Evolutionary conservation across 1,139 yeast genomes (phyloP).

Genomic region (Yamadazyma epiphylla): DNA sequence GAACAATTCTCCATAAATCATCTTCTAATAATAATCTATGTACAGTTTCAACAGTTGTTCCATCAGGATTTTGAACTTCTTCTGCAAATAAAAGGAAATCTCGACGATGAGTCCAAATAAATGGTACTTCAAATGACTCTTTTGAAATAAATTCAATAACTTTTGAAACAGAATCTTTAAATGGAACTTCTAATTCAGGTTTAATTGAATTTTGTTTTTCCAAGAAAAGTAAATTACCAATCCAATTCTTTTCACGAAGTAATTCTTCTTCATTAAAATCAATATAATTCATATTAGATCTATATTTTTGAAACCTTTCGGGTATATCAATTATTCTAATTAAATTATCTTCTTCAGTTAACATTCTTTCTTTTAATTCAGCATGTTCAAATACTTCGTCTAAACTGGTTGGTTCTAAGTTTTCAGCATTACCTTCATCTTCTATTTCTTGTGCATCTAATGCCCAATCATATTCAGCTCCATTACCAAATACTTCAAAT

Average conservation of each 20-base stretch:
- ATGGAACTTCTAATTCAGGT: constrained; percentile 52
- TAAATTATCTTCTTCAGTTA: constrained; percentile 88
- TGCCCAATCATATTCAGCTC: constrained; percentile 98
- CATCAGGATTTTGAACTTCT: constrained; percentile 47
- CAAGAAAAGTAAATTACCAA: constrained; percentile 50
- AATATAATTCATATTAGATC: constrained; percentile 61
- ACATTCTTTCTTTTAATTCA: constrained; percentile 83
- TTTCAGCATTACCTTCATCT: constrained; percentile 52
- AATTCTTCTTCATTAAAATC: constrained; percentile 68
- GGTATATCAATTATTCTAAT: constrained; percentile 88
- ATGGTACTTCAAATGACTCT: constrained; percentile 89
- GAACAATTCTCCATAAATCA: constrained; percentile 89
- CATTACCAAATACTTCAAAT: constrained; percentile 95
- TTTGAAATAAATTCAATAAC: constrained; percentile 76
- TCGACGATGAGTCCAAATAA: constrained; percentile 92
- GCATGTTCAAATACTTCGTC: constrained; percentile 94
- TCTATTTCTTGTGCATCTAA: constrained; percentile 82
- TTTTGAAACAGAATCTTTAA: constrained; percentile 66
- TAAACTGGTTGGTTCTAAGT: constrained; percentile 57
- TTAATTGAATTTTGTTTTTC: constrained; percentile 43
- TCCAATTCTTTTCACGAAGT: constrained; percentile 74
- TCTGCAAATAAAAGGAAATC: constrained; percentile 72
- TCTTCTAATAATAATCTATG: constrained; percentile 66
- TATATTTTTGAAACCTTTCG: constrained; percentile 80
- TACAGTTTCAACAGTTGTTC: constrained; percentile 36